Percentiles rank a stretch among this genome's conserved stretches.
phyloP scores from a whole-genome alignment of 768 basidiomycete genomes.

The Psilocybe azurescens region DNA sequence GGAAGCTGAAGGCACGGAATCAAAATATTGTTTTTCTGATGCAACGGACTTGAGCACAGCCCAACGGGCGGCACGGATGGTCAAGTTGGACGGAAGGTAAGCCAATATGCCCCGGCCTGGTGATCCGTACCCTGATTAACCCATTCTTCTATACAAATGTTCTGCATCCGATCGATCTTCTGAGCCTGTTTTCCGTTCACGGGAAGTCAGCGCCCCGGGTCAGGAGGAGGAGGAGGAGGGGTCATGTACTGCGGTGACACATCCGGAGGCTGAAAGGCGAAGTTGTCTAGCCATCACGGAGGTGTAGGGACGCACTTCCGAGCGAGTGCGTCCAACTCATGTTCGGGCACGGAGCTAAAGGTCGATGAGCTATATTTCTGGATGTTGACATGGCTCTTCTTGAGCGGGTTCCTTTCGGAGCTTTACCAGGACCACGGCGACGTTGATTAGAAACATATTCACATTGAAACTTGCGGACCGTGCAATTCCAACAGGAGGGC shows the following conservation, averaged over 20 bases:
- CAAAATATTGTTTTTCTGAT: conserved; percentile 19
- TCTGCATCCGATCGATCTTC: conserved; percentile 40
- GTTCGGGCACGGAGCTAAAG: conserved; percentile 22
- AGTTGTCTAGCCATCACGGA: conserved; percentile 36
- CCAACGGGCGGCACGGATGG: neutral
- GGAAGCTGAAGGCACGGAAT: conserved; percentile 38
- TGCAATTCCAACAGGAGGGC: conserved; percentile 70
- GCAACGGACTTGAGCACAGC: neutral
- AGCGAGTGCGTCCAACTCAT: conserved; percentile 31
- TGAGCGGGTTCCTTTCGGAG: conserved; percentile 60
- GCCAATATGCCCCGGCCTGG: conserved; percentile 20
- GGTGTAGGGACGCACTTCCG: conserved; percentile 35
- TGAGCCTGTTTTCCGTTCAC: conserved; percentile 39
- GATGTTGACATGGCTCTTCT: conserved; percentile 38
- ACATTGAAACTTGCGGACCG: conserved; percentile 55
- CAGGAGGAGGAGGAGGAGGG: too few relatives aligned
- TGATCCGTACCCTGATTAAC: conserved; percentile 30
- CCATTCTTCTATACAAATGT: conserved; percentile 30
- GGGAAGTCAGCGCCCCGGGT: conserved; percentile 26
- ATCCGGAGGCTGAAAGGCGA: conserved; percentile 33
- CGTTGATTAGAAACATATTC: conserved; percentile 54
- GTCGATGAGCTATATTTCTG: conserved; percentile 18
- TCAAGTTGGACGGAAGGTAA: neutral
- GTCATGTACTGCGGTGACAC: conserved; percentile 22
- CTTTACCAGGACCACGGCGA: conserved; percentile 79